Evolutionary conservation across 441 rosid genomes (phyloP).

Genomic region (Euphorbia schlechtendalii): DNA sequence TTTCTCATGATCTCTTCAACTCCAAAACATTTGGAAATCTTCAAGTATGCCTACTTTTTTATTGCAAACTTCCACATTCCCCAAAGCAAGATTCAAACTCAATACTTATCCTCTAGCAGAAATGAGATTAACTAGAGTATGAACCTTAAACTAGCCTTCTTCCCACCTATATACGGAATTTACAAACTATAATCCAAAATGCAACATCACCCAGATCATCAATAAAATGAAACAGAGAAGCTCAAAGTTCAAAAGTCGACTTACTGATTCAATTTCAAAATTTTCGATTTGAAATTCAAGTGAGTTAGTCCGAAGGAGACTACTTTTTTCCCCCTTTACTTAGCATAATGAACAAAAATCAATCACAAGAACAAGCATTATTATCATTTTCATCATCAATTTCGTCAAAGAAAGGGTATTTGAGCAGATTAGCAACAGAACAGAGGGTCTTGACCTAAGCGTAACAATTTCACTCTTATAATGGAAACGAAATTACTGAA

Average conservation of each 20-base stretch:
- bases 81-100: conserved; percentile 12
- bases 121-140: conserved; percentile 11
- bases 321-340: no score
- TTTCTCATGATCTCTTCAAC: neutral
- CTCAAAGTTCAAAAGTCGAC: conserved; percentile 16
- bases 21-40: conserved; percentile 2
- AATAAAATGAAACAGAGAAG: conserved; percentile 14
- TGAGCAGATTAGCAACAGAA: no score
- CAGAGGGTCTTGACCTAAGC: no score
- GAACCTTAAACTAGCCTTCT: conserved; percentile 12
- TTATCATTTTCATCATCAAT: no score
- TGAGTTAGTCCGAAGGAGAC: no score
- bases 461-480: no score
- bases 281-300: no score
- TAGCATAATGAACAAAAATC: no score
- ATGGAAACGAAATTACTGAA: no score
- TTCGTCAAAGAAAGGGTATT: no score
- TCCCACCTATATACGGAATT: neutral
- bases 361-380: no score
- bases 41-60: conserved; percentile 1
- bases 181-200: conserved; percentile 6
- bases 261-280: conserved; percentile 11
- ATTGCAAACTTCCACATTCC: conserved; percentile 4
- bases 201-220: conserved; percentile 29
- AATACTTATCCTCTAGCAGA: conserved; percentile 8